Percentiles rank a stretch among this genome's conserved stretches.
Conservation (phyloP, 2,329 filamentous ascomycete species). For the Diaporthe sp. region DNA sequence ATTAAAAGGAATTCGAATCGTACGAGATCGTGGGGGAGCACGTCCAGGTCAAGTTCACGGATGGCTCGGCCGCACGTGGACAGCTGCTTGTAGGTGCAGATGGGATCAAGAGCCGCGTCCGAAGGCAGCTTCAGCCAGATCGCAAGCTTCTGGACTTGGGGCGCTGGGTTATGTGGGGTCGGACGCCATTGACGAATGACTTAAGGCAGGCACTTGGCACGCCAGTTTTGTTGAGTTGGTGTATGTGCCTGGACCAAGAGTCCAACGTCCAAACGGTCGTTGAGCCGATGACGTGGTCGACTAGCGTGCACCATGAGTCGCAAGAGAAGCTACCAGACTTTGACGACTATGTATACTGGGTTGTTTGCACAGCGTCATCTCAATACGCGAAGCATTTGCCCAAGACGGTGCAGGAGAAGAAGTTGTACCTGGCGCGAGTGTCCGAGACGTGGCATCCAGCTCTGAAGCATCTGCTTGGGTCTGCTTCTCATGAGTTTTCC, state of each 20-base stretch:
- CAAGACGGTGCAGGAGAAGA: slow-evolving; percentile 40
- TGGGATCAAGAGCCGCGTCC: slow-evolving; percentile 44
- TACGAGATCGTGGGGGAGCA: slow-evolving; percentile 36
- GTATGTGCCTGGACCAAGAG: slow-evolving; percentile 43
- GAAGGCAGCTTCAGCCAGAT: slow-evolving; percentile 44
- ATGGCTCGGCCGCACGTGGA: slow-evolving; percentile 41
- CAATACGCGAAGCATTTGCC: slow-evolving; percentile 40
- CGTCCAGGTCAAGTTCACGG: slow-evolving; percentile 40
- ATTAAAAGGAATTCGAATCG: slow-evolving; percentile 44
- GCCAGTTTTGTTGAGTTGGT: slow-evolving; percentile 43
- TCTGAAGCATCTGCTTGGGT: slow-evolving; percentile 40
- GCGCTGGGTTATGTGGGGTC: slow-evolving; percentile 46
- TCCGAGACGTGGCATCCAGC: slow-evolving; percentile 42
- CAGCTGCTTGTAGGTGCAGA: slow-evolving; percentile 45
- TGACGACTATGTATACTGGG: slow-evolving; percentile 43
- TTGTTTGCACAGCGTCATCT: slow-evolving; percentile 40
- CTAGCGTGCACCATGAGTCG: slow-evolving; percentile 37
- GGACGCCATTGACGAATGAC: slow-evolving; percentile 41
- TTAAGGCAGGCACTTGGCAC: slow-evolving; percentile 35
- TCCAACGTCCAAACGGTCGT: slow-evolving; percentile 41
- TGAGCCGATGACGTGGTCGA: slow-evolving; percentile 43
- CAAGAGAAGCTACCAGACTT: slow-evolving; percentile 39
- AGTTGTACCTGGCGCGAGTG: slow-evolving; percentile 36
- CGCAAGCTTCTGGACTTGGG: slow-evolving; percentile 44
- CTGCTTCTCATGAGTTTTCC: slow-evolving; percentile 38